Evolutionary conservation across 164 flowering plant species (phyloP), one percentile per base, ranked within the genome.

Genomic region (Buxus sempervirens): DNA sequence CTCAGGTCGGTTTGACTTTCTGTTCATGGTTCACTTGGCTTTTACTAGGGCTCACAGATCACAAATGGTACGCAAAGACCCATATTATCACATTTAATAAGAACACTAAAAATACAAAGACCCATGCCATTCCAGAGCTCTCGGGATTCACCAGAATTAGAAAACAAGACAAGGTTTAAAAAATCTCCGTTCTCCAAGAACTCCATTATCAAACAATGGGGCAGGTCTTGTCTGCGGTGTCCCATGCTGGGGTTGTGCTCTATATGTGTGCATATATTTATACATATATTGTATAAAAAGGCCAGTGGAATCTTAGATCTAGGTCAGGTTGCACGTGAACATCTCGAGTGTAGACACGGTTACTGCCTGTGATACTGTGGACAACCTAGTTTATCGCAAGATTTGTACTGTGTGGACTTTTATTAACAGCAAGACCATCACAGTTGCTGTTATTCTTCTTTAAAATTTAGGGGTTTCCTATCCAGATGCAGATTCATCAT

Each of bases 291-390:
- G 7, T 53, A 57, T 59, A 45, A 65, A 59, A 48, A 21, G 32
- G 25, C 19, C 9, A 32, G 74, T 54, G 58, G 71, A 48, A 54
- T 16, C 62, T 66, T 58, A 67, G 58, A 60, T 68, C 26, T 9
- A 16, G 67, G 27, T 20, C 58, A 48, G 26, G 28, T 45, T 45
- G 56, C 77, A 74, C 75, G 75, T 77, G 77, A 77, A 13, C 38
- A 54, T 70, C 77, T 70, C 70, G 49, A 42, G 70, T 24, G 3
- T 54, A 67, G 53, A 36, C 68, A 71, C 71, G 77, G 75, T 36
- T 2, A 13, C 2, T 73, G 77, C 69, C 73, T 53, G 71, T 73
- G 70, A 56, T 69, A 48, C 55, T 67, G 76, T 66, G 26, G 67
- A 55, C 72, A 73, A 70, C 72, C 70, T 70, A 25, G 69, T 65